These are phyloP conservation scores for Eragrostis nindensis DNA, from an alignment of 176 grass and related monocot species.

Conservation along the genomic window DNA sequence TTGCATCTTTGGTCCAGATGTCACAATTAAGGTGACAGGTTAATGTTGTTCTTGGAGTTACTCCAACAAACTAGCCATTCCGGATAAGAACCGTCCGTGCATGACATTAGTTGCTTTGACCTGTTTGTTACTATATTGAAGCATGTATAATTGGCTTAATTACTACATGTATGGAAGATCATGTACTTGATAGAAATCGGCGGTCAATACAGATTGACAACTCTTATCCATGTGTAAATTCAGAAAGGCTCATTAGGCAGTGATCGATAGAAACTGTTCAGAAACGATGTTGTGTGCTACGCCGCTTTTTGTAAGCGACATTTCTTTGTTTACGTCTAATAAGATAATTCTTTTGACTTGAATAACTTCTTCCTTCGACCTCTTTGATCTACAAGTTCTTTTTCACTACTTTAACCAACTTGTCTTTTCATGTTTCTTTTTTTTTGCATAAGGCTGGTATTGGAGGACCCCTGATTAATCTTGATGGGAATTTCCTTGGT, in stretches of 20 bases:
- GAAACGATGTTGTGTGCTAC: not conserved
- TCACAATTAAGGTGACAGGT: constrained; percentile 28
- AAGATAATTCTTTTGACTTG: not conserved
- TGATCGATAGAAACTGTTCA: not conserved
- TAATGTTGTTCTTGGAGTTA: constrained; percentile 23
- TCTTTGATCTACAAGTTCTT: not conserved
- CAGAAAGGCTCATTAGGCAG: not conserved
- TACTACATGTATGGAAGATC: too few species aligned
- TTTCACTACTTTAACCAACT: constrained; percentile 38
- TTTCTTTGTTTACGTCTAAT: not conserved
- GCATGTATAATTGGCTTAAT: not conserved
- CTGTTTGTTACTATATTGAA: not conserved
- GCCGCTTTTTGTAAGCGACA: not conserved
- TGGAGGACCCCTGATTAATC: constrained; percentile 20
- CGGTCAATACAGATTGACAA: not conserved
- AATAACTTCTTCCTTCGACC: constrained; percentile 33
- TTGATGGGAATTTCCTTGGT: constrained; percentile 5
- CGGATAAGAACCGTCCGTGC: constrained; percentile 13
- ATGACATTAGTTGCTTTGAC: constrained; percentile 10
- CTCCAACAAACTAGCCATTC: constrained; percentile 5
- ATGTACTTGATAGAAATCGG: too few species aligned
- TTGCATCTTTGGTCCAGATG: not conserved
- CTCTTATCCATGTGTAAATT: not conserved
- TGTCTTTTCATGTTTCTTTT: not conserved
- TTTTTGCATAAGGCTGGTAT: constrained; percentile 1